Percentiles rank a stretch among this genome's conserved stretches.
Evolutionary conservation across 2,329 filamentous ascomycete species (phyloP).

Genomic region (Colletotrichum ledebouriae): DNA sequence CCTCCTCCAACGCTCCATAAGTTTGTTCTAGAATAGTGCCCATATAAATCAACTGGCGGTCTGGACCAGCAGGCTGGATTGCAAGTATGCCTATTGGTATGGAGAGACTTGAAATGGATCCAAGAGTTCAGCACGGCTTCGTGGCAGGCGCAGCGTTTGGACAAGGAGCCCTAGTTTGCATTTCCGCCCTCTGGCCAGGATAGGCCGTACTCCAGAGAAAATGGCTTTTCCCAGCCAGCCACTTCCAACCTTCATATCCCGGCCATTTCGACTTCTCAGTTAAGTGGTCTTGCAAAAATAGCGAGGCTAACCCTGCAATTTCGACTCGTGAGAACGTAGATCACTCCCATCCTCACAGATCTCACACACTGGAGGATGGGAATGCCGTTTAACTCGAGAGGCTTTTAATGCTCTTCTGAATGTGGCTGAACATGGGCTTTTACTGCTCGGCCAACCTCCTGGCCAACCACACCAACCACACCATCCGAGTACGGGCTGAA

Average conservation of each 20-base stretch:
- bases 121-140: background rate
- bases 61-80: background rate
- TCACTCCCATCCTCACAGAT: slow-evolving; percentile 20
- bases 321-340: slow-evolving; percentile 25
- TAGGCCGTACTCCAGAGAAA: background rate
- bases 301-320: slow-evolving; percentile 17
- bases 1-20: background rate
- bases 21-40: slow-evolving; percentile 1
- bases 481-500: slow-evolving; percentile 16
- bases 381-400: background rate
- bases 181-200: background rate
- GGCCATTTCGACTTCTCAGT: background rate
- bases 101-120: background rate
- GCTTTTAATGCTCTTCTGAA: background rate
- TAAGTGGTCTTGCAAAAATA: background rate
- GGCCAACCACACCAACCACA: slow-evolving; percentile 21
- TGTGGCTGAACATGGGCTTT: background rate
- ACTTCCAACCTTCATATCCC: slow-evolving; percentile 5
- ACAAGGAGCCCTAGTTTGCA: slow-evolving; percentile 20
- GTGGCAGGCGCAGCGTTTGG: background rate
- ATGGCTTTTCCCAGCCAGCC: background rate
- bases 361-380: background rate
- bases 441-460: slow-evolving; percentile 15
- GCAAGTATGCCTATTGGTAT: background rate
- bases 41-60: slow-evolving; percentile 13